Evolutionary conservation across 139 green algal genomes (phyloP).

Genomic region (Pseudopediastrum boryanum): DNA sequence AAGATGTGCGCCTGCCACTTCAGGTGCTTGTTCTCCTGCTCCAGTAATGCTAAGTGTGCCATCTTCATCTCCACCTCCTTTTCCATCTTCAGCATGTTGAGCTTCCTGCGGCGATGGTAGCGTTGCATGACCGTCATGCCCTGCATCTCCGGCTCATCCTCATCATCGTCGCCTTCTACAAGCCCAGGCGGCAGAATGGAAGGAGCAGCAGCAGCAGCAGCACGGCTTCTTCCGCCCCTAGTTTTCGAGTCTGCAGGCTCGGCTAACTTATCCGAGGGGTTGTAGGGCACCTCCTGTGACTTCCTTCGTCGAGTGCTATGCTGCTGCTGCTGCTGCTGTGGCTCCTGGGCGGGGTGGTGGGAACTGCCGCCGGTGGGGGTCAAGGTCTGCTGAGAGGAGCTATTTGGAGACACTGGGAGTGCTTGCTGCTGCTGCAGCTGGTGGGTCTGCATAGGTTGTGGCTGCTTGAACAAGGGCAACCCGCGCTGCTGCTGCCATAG

Average conservation of each 20-base stretch:
- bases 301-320: not conserved
- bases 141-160: slow-evolving; percentile 25
- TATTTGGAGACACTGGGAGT: not conserved
- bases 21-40: slow-evolving; percentile 32
- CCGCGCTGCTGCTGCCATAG: too few species aligned
- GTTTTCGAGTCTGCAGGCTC: not conserved
- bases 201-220: slow-evolving; percentile 1
- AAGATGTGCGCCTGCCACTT: slow-evolving; percentile 35
- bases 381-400: not conserved
- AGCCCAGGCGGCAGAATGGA: not conserved
- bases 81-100: slow-evolving; percentile 34
- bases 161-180: not conserved
- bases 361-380: not conserved
- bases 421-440: not conserved
- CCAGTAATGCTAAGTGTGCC: slow-evolving; percentile 30
- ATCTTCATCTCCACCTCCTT: slow-evolving; percentile 29
- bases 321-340: not conserved
- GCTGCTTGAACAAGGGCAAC: slow-evolving; percentile 1
- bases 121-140: slow-evolving; percentile 37
- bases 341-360: not conserved
- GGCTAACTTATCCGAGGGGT: not conserved
- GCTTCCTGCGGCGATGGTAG: slow-evolving; percentile 32
- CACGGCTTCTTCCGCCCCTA: not conserved
- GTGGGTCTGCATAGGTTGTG: not conserved
- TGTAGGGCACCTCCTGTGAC: not conserved